phyloP scores from a whole-genome alignment of 768 basidiomycete species.

The Podaxis pistillaris region DNA sequence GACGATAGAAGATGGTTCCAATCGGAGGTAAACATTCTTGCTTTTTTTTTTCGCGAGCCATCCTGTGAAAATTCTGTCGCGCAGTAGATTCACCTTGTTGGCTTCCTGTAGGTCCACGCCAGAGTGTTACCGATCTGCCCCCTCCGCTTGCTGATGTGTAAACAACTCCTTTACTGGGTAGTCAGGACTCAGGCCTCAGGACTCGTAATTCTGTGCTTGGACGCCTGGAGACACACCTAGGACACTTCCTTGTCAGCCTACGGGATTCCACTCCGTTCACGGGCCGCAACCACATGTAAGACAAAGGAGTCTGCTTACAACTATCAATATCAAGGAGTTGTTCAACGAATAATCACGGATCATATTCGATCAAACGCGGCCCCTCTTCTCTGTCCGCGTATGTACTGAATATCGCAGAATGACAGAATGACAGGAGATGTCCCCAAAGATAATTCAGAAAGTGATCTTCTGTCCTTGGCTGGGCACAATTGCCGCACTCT shows the following conservation, averaged over 20 bases:
- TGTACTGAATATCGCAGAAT: not conserved
- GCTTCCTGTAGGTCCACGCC: not conserved
- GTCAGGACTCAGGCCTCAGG: too few species aligned
- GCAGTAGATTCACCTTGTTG: not conserved
- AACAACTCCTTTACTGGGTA: too few species aligned
- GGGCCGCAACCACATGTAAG: not conserved
- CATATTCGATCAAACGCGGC: not conserved
- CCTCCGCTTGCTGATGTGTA: not conserved
- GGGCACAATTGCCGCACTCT: conserved; percentile 69
- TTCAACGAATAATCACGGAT: not conserved
- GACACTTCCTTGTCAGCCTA: not conserved
- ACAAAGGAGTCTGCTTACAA: not conserved
- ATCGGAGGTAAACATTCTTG: not conserved
- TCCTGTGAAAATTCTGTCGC: not conserved
- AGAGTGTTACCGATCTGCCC: not conserved
- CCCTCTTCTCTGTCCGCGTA: not conserved
- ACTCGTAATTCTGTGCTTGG: not conserved
- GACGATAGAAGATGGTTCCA: not conserved
- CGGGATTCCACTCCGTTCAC: not conserved
- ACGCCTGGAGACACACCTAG: not conserved
- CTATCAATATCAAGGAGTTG: not conserved
- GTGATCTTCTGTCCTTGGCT: conserved; percentile 71
- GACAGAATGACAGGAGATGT: not conserved
- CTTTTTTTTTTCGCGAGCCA: too few species aligned
- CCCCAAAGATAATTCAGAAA: conserved; percentile 39